These are phyloP conservation scores for Irpex rosettiformis DNA, from an alignment of 1,284 basidiomycete genomes.

Conservation along the genomic window DNA sequence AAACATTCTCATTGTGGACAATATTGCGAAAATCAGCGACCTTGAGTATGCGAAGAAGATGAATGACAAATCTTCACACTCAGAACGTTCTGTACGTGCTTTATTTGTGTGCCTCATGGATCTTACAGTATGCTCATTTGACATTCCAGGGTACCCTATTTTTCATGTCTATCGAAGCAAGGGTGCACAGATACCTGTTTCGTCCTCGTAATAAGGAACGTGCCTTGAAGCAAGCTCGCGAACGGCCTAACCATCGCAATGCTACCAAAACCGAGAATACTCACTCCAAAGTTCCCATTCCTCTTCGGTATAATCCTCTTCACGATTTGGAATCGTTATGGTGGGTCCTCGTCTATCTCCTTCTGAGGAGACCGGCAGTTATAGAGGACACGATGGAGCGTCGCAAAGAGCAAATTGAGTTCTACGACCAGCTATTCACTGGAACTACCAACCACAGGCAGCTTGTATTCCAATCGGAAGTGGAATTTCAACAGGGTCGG, in stretches of 20 bases:
- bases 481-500: not conserved
- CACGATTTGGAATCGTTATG: conserved; percentile 2
- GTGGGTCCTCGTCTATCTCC: not conserved
- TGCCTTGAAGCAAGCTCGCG: not conserved
- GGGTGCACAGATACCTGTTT: not conserved
- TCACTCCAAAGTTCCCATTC: too few species aligned
- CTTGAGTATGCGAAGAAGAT: not conserved
- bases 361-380: not conserved
- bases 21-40: not conserved
- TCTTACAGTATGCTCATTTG: not conserved
- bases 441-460: not conserved
- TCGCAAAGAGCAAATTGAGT: not conserved
- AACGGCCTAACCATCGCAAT: not conserved
- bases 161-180: not conserved
- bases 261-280: not conserved
- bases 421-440: not conserved
- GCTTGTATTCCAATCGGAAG: not conserved
- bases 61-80: not conserved
- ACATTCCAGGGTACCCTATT: not conserved
- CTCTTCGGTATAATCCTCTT: not conserved
- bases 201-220: too few species aligned
- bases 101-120: not conserved
- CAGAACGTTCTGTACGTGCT: not conserved
- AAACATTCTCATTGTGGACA: not conserved
- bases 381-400: not conserved